Conservation (phyloP, 2,329 filamentous ascomycete species). For the Fusarium compactum region DNA sequence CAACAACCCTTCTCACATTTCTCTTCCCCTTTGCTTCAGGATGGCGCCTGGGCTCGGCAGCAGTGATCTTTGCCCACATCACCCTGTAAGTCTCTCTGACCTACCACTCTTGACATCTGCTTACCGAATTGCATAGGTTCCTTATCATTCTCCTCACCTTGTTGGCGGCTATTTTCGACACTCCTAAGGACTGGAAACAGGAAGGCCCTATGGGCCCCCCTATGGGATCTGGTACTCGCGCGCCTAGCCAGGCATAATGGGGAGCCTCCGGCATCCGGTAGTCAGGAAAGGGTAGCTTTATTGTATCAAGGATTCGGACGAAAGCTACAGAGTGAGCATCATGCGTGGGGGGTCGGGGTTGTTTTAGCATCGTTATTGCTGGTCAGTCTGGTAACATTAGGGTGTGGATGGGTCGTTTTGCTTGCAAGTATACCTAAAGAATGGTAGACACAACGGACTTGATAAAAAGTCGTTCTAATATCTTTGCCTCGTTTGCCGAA, state of each 20-base stretch:
- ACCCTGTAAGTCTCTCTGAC: slow-evolving; percentile 41
- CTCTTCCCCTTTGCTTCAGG: neutral
- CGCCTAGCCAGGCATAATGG: slow-evolving; percentile 1
- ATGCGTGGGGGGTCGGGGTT: neutral
- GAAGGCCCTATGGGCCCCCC: neutral
- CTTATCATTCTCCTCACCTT: slow-evolving; percentile 39
- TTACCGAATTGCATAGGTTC: slow-evolving; percentile 35
- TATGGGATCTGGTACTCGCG: neutral
- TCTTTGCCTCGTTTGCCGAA: slow-evolving; percentile 10
- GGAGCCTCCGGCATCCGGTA: neutral
- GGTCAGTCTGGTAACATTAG: neutral
- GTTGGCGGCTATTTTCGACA: slow-evolving; percentile 33
- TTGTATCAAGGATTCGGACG: neutral
- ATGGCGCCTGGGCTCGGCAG: neutral
- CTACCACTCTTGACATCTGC: neutral
- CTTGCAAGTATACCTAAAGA: neutral
- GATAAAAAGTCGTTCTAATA: slow-evolving; percentile 50
- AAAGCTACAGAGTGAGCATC: neutral
- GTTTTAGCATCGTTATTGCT: neutral
- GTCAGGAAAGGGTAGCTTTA: neutral
- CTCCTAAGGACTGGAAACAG: slow-evolving; percentile 4
- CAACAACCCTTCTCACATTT: slow-evolving; percentile 3
- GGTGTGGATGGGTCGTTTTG: neutral
- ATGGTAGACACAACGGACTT: slow-evolving; percentile 52
- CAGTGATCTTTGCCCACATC: slow-evolving; percentile 37